Base-by-base conservation (phyloP, 73 alveolate species). In the Halteria grandinella region DNA sequence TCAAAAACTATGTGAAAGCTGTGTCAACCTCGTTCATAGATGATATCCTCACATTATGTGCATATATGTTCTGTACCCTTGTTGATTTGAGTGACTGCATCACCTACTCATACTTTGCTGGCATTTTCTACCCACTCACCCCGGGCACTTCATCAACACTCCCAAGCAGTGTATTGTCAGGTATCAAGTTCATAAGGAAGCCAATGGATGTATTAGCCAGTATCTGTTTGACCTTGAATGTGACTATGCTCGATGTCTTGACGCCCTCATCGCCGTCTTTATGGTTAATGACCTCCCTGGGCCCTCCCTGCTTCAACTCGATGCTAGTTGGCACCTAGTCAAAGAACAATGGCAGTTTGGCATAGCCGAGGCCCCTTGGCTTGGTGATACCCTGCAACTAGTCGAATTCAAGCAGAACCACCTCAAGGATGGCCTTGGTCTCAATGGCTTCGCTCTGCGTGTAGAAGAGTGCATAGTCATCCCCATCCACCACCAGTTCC, bases 121-220 rank as follows among this genome's bases (percentile, higher is more conserved):
- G 85, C 8, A 73, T 34, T 24, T 52, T 73, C 10, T 62, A 37
- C 11, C 71, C 85, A 12, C 7, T 40, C 10, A 73, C 43, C 18
- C 85, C 85, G 2, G 85, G 85, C 5, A 73, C 15, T 0, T 73
- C 85, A 73, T 52, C 74, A 24, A 40, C 41, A 0, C 15, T 29
- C 3, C 85, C 85, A 37, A 32, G 36, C n/a, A 73, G 57, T 7
- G 64, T 54, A 36, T 73, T 54, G n/a, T 34, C 75, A 24, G 75
- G 74, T 6, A 73, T 25, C 11, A 73, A 1, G 17, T 41, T 27
- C n/a, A 37, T 54, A 1, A 73, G 29, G 7, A 18, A 21, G 5
- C 20, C 43, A 28, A 66, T 36, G 23, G 43, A 45, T 34, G 43
- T 66, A 21, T 2, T 8, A 5, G 32, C 34, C 31, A 45, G 20